Base-by-base conservation (phyloP, 257 asterid genomes). In the Osmanthus fragrans region DNA sequence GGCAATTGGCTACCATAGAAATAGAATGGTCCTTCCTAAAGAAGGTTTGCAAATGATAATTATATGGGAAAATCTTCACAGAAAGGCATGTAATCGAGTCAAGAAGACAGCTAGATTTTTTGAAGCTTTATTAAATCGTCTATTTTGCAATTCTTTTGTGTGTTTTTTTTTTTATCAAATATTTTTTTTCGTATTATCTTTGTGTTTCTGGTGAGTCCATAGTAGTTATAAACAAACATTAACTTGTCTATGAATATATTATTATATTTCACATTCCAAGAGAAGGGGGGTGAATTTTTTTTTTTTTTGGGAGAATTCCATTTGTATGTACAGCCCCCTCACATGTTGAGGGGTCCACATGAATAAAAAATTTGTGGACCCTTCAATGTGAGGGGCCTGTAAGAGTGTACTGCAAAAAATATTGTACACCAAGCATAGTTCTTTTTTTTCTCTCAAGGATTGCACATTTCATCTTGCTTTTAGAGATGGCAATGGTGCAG, bases 21-120 rank as follows among this genome's bases (percentile, higher is more conserved):
- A 68, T 45, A 83, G 84, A 76, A 36, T 77, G 80, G 84, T 77
- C 84, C 84, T 76, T 5, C 29, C 54, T 34, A 60, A 16, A 56
- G 64, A 39, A 21, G 70, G 40, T 51, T 63, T 39, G 37, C 21
- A 42, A 63, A 18, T 36, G 6, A 36, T 36, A 36, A 36, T 36
- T 54, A 40, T 54, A n/a, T 42, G 37, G 27, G 1, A n/a, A 15
- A 51, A 54, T 74, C 66, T 69, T 39, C 36, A 66, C 40, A 39
- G 72, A 27, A 29, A 69, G 18, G 65, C 12, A n/a, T 56, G 2
- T 54, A 2, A 60, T 63, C 34, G 18, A 25, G 18, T 63, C 9
- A 23, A 60, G 65, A 56, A 56, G 67, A 23, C 67, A 6, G 30
- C 67, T 60, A 2, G 33, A 9, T 7, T 23, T 19, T 60, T 2